Evolutionary conservation across 169 alveolate species (phyloP).

Genomic region (Cryptosporidium parvum): DNA sequence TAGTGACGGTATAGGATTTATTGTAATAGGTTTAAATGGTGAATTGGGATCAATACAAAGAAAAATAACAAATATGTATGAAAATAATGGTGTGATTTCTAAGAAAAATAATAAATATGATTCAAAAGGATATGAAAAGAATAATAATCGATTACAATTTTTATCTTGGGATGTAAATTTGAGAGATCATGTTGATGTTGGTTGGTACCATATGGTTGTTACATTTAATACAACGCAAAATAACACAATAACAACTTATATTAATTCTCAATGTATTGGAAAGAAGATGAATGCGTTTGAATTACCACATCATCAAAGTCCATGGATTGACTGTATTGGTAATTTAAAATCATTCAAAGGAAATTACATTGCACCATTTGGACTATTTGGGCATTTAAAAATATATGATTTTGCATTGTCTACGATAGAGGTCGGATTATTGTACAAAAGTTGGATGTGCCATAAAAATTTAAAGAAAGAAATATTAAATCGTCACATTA

Average conservation of each 20-base stretch:
- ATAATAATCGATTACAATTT: slow-evolving; percentile 30
- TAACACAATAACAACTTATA: slow-evolving; percentile 56
- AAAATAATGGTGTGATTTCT: background rate
- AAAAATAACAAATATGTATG: background rate
- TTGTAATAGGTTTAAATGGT: slow-evolving; percentile 70
- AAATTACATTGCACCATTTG: slow-evolving; percentile 71
- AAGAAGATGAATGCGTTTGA: slow-evolving; percentile 46
- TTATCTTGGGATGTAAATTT: slow-evolving; percentile 66
- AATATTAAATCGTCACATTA: slow-evolving; percentile 52
- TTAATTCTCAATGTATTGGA: slow-evolving; percentile 72
- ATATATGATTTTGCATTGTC: slow-evolving; percentile 69
- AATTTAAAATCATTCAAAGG: slow-evolving; percentile 63
- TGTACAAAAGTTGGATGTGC: slow-evolving; percentile 59
- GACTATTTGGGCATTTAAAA: slow-evolving; percentile 69
- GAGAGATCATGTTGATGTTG: slow-evolving; percentile 29
- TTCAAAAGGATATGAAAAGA: background rate
- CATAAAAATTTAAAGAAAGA: slow-evolving; percentile 56
- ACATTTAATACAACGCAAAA: slow-evolving; percentile 59
- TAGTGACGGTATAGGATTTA: slow-evolving; percentile 54
- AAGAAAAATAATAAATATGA: slow-evolving; percentile 13
- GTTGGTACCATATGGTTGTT: slow-evolving; percentile 71
- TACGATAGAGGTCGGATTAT: slow-evolving; percentile 48
- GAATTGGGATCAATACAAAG: slow-evolving; percentile 72
- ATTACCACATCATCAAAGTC: slow-evolving; percentile 74
- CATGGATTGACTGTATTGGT: slow-evolving; percentile 75